phyloP scores from a whole-genome alignment of 2,329 filamentous ascomycete species.

The Fusarium austroafricanum region DNA sequence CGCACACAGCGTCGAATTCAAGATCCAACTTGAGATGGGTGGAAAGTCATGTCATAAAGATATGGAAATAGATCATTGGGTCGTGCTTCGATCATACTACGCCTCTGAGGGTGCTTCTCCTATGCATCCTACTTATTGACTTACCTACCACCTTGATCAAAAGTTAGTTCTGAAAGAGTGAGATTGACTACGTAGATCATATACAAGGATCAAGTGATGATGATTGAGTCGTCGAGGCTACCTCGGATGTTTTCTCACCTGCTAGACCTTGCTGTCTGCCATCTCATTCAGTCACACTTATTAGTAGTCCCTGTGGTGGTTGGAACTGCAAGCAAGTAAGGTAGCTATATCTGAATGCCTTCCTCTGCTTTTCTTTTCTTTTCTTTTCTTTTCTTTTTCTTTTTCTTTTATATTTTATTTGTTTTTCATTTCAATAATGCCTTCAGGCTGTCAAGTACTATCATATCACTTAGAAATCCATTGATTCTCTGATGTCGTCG shows the following conservation, averaged over 20 bases:
- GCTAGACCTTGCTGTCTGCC: not conserved
- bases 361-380: not conserved
- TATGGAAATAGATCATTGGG: not conserved
- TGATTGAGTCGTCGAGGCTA: slow-evolving; percentile 17
- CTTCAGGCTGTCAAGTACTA: slow-evolving; percentile 4
- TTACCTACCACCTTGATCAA: not conserved
- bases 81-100: not conserved
- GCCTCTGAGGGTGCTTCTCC: not conserved
- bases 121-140: not conserved
- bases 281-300: slow-evolving; percentile 10
- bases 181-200: slow-evolving; percentile 29
- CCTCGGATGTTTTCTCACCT: slow-evolving; percentile 13
- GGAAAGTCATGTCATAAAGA: slow-evolving; percentile 13
- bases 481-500: not conserved
- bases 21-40: slow-evolving; percentile 24
- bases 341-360: slow-evolving; percentile 10
- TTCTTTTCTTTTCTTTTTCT: no score
- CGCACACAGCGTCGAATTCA: slow-evolving; percentile 28
- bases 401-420: not conserved
- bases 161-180: not conserved
- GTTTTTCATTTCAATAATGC: not conserved
- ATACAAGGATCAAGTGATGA: slow-evolving; percentile 30
- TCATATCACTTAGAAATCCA: not conserved
- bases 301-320: slow-evolving; percentile 9
- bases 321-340: slow-evolving; percentile 2